These are phyloP conservation scores for Canariomyces notabilis DNA, from an alignment of 2,329 filamentous ascomycete genomes.

Conservation along the genomic window DNA sequence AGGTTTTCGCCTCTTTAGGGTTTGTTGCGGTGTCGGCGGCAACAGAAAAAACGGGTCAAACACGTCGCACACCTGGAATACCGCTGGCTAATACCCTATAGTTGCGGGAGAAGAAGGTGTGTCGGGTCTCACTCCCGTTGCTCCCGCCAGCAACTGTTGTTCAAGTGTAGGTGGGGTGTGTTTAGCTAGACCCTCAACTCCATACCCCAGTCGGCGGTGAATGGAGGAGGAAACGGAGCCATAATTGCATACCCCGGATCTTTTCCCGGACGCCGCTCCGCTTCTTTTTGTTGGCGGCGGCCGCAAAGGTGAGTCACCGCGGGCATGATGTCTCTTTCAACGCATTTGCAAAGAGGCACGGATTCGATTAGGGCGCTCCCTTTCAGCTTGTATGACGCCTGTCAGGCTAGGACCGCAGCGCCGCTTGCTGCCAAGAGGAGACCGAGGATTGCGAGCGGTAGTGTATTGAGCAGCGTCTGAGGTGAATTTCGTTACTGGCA, in stretches of 20 bases:
- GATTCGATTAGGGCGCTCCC: neutral
- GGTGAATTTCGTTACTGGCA: too few relatives aligned
- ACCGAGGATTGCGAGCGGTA: too few relatives aligned
- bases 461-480: too few relatives aligned
- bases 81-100: neutral
- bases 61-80: neutral
- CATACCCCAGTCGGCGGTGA: conserved; percentile 2
- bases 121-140: neutral
- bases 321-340: neutral
- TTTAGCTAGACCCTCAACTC: too few relatives aligned
- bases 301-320: conserved; percentile 19
- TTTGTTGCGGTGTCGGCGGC: conserved; percentile 8
- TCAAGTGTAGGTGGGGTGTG: too few relatives aligned
- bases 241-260: conserved; percentile 1
- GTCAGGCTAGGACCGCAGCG: conserved; percentile 6
- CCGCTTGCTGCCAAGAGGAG: conserved; percentile 1
- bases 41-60: neutral
- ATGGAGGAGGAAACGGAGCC: conserved; percentile 6
- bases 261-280: neutral
- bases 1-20: conserved; percentile 16
- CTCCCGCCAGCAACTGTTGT: neutral
- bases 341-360: neutral
- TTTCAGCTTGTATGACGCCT: neutral
- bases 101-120: neutral
- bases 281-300: conserved; percentile 13